Base-by-base conservation (phyloP, 2,329 filamentous ascomycete genomes). In the Harringtonia aguacate region DNA sequence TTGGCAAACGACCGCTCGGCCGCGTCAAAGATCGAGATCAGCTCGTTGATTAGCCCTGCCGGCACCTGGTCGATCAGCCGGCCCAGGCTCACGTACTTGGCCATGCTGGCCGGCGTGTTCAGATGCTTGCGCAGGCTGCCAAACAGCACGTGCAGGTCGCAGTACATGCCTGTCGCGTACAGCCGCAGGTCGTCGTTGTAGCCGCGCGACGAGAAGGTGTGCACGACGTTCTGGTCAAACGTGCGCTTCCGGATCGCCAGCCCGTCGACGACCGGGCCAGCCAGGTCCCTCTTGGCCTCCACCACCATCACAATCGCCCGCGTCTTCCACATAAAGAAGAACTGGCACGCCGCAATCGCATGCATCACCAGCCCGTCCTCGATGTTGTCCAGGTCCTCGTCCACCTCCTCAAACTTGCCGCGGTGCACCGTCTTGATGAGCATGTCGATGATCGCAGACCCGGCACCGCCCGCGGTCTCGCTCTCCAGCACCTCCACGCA, bases 321-420 rank as follows among this genome's bases (percentile, higher is more conserved):
- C 20, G 84, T 75, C 58, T 92, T 90, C 92, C 92, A 98, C 79
- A 94, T 86, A 58, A 95, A 94, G 65, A 95, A 97, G 63, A 94
- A 87, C 38, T 88, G 73, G 41, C 84, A 72, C 2, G 81, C 73
- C 51, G 84, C 83, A 55, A 94, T 84, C 27, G 87, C 82, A 53
- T 81, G 83, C 2, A 77, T 71, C 8, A 87, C 80, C 36, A 92
- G 70, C 50, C 86, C 80, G 52, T 92, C 85, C 60, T 97, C 90
- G 13, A 86, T 68, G 36, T 79, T 79, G 50, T 88, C 84, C 22
- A 81, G 72, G 14, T 84, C 81, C 36, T 81, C 76, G 44, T 87
- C 78, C 4, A 79, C 67, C 43, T 82, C 79, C 42, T 76, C 72
- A 36, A 81, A 78, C 41, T 81, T 72, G 40, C 86, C 90, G 38